Conservation (phyloP, 495 filamentous ascomycete genomes). For the Lophiotrema nucula region DNA sequence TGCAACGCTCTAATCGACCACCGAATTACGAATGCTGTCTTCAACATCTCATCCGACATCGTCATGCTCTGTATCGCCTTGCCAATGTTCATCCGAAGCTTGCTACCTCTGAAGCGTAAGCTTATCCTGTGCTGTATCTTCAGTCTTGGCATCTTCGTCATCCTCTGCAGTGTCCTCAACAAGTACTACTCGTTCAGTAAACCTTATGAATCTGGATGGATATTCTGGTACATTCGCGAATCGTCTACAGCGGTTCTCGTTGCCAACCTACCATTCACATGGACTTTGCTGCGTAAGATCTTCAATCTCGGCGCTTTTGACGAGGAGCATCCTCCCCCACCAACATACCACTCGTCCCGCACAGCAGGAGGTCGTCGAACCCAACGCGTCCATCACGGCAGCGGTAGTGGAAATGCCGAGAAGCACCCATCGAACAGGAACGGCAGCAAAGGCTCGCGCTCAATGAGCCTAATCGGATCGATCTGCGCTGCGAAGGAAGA, state of each 20-base stretch:
- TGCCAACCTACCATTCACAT: slow-evolving; percentile 63
- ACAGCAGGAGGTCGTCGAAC: slow-evolving; percentile 30
- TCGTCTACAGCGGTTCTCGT: slow-evolving; percentile 61
- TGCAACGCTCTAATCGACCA: slow-evolving; percentile 50
- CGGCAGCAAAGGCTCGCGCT: background rate
- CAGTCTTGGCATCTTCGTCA: slow-evolving; percentile 61
- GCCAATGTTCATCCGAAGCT: slow-evolving; percentile 55
- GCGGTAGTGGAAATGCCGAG: slow-evolving; percentile 1
- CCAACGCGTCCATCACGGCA: slow-evolving; percentile 2
- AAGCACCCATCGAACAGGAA: slow-evolving; percentile 1
- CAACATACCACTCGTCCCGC: slow-evolving; percentile 31
- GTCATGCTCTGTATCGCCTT: slow-evolving; percentile 62
- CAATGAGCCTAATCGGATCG: slow-evolving; percentile 25
- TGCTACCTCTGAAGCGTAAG: slow-evolving; percentile 53
- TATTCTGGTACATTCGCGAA: slow-evolving; percentile 68
- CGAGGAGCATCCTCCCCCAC: slow-evolving; percentile 20
- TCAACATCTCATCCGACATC: slow-evolving; percentile 65
- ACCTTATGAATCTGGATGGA: slow-evolving; percentile 57
- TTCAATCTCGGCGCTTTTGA: slow-evolving; percentile 53
- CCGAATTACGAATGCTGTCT: slow-evolving; percentile 63
- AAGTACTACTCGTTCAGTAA: slow-evolving; percentile 65
- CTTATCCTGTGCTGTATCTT: slow-evolving; percentile 52
- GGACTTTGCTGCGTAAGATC: slow-evolving; percentile 55
- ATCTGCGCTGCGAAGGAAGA: slow-evolving; percentile 8
- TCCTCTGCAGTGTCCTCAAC: slow-evolving; percentile 61